These are phyloP conservation scores for Fragaria nilgerrensis DNA, from an alignment of 306 rosid genomes.

Conservation along the genomic window DNA sequence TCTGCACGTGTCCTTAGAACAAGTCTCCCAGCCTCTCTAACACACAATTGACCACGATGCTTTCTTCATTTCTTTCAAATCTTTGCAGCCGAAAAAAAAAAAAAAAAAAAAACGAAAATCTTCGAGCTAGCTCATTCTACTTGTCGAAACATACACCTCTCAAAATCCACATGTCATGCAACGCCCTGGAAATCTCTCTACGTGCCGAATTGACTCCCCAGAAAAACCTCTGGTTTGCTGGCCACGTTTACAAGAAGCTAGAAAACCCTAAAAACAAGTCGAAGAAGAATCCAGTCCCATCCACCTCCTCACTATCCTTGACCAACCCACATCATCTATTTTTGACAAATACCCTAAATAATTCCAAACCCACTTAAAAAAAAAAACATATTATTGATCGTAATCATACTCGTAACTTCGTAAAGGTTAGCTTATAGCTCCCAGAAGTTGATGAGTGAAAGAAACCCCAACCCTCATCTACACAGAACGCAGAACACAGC, in stretches of 20 bases:
- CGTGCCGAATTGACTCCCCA: slow-evolving; percentile 16
- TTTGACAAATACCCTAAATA: slow-evolving; percentile 1
- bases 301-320: slow-evolving; percentile 29
- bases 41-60: slow-evolving; percentile 26
- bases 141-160: neutral
- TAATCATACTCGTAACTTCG: slow-evolving; percentile 31
- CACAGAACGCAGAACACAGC: neutral
- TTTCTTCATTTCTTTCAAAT: neutral
- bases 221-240: neutral
- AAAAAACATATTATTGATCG: neutral
- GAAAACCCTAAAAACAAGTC: slow-evolving; percentile 24
- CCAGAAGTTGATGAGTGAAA: slow-evolving; percentile 60
- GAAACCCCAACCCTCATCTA: slow-evolving; percentile 36
- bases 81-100: neutral
- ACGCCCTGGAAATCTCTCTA: neutral
- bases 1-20: slow-evolving; percentile 33
- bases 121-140: neutral
- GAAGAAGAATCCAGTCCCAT: slow-evolving; percentile 35
- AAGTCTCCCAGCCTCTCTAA: slow-evolving; percentile 8
- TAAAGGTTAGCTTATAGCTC: neutral
- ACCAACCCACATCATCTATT: slow-evolving; percentile 35
- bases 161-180: slow-evolving; percentile 2
- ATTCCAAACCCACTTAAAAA: neutral
- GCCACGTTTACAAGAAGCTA: slow-evolving; percentile 51
- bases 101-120: neutral